Base-by-base conservation (phyloP, 805 yeast species). In the Ogataea sp. region DNA sequence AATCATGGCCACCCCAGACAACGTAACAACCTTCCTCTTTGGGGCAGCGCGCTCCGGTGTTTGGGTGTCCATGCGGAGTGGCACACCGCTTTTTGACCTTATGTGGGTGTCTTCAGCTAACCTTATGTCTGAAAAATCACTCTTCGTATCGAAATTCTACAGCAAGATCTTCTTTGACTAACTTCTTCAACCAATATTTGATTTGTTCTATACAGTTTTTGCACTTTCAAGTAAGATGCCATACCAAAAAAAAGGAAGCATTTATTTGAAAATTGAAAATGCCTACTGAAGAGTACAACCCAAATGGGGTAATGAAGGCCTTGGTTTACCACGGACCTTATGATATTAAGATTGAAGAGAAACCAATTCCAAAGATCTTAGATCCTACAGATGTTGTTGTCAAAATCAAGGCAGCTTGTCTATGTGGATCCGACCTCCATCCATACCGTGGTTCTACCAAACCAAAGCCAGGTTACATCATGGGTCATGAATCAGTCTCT, bases 371-470 rank as follows among this genome's bases (percentile, higher is more conserved):
- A 9, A 37, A 41, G 21, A 49, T 74, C 18, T 43, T 52, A 20
- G 46, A 46, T 1, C 59, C 65, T 2, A 56, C 59, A 1, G 78
- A 73, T 44, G 78, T 64, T 5, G 59, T 74, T 18, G 54, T 74
- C 37, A 70, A 68, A 44, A 73, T 69, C 25, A 58, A 58, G 38
- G 68, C 58, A 40, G 65, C 76, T 2, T 78, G 75, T 3, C 53
- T 74, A 15, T 74, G 80, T 51, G 80, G 80, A 2, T 67, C 78
- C 6, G 80, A 74, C 46, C 58, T 74, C 39, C 80, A 74, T 51
- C 63, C 68, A 32, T 73, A 70, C 47, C 53, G 79, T n/a, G 79
- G 78, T n/a, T 65, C 68, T 41, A 62, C 70, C 24, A 52, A 52
- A 18, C 63, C 69, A 1, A 62, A 64, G 16, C 66, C 71, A 58